Base-by-base conservation (phyloP, 768 basidiomycete genomes). In the Termitomyces sp. region DNA sequence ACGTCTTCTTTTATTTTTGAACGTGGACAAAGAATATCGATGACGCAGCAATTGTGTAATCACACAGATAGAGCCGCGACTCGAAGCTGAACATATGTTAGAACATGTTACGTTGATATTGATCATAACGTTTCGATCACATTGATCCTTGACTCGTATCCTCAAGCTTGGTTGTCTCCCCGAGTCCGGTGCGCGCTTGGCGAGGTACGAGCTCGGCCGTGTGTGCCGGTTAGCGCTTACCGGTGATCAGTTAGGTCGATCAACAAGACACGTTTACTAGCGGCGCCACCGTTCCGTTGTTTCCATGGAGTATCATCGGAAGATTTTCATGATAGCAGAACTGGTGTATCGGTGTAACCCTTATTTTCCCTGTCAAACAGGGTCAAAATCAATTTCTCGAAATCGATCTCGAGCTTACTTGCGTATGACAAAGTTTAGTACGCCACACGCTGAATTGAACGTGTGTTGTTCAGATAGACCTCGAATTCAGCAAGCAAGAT, bases 241-340 rank as follows among this genome's bases (percentile, higher is more conserved):
- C 37, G 50, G 35, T 14, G 35, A 50, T 50, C 23, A 37, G 27
- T 25, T 5, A 14, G 16, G 2, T 19, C 9, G 27, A 38, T 41
- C 7, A 52, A 12, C 17, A 23, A 32, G 34, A 23, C 31, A 42
- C n/a, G 50, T 12, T 27, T 29, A 14, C 10, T 21, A 17, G 29
- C 34, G 54, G 19, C 37, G 54, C 54, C 44, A 55, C 43, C 31
- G 23, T 44, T 55, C 25, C 34, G 44, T 27, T 47, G 17, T 47
- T 29, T 32, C 31, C 29, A 34, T 44, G 58, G 58, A 59, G 25
- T 21, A 59, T 54, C 58, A 21, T 59, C 58, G 58, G 58, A 35
- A 32, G 38, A 49, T 50, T 25, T 27, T n/a, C 19, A 38, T 53
- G 41, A 14, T 34, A 59, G 19, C 5, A 41, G 40, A 11, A 45